A percentile compares a stretch with the other conserved stretches of the same genome.
These are phyloP conservation scores for Metschnikowia colocasiae DNA, from an alignment of 805 yeast genomes.

Conservation along the genomic window DNA sequence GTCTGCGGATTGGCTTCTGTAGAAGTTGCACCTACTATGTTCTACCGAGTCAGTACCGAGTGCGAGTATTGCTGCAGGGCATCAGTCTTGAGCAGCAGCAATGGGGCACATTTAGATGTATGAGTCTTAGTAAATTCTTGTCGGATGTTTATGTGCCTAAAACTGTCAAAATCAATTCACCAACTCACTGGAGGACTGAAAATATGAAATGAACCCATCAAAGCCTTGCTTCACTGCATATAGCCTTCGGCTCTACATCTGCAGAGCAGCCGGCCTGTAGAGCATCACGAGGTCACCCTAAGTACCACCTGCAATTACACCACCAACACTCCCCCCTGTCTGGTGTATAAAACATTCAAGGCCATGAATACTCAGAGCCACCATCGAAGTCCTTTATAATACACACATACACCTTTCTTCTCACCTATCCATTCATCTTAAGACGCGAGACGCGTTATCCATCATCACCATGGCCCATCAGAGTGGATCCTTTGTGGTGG, in stretches of 20 bases:
- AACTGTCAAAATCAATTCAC: too few relatives aligned
- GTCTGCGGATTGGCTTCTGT: not conserved
- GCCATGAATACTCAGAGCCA: not conserved
- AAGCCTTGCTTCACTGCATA: not conserved
- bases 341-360: not conserved
- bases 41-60: not conserved
- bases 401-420: not conserved
- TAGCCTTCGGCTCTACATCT: too few relatives aligned
- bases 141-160: too few relatives aligned
- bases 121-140: too few relatives aligned
- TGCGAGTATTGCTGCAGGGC: slow-evolving; percentile 1
- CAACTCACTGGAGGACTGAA: too few relatives aligned
- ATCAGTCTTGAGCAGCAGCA: not conserved
- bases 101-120: not conserved
- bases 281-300: not conserved
- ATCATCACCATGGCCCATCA: slow-evolving; percentile 5
- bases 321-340: not conserved
- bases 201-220: too few relatives aligned
- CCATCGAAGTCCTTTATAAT: not conserved
- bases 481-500: slow-evolving; percentile 7
- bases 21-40: not conserved
- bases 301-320: not conserved
- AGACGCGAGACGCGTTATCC: not conserved
- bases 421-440: not conserved
- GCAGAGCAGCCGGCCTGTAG: not conserved